Base-by-base conservation (phyloP, 768 basidiomycete genomes). In the Rubroboletus satanas region DNA sequence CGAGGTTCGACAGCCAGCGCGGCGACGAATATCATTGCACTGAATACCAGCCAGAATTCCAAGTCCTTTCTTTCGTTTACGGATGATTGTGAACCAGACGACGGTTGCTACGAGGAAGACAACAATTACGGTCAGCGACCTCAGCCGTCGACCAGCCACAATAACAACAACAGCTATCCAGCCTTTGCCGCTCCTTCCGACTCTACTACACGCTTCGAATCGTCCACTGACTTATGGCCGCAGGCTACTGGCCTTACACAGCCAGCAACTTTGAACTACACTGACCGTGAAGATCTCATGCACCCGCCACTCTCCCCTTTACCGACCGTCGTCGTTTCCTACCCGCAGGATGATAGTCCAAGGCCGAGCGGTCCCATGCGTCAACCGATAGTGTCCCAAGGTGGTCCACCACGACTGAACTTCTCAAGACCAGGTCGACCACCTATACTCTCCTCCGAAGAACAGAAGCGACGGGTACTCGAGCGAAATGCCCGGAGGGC, bases 401-500 rank as follows among this genome's bases (percentile, higher is more conserved):
- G 65, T 45, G 50, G 57, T 33, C 52, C 61, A 17, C 73, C 76
- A 6, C 74, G 74, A 14, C 66, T 77, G 31, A 88, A 87, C 64
- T 88, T 84, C 62, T 88, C 88, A 23, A 74, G 85, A 46, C 85
- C 86, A 44, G 77, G 79, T 50, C 79, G 80, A 21, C 77, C 79
- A 17, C 69, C 69, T 0, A 74, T 75, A 59, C 61, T 70, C 23
- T 71, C 68, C 11, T 71, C 76, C 29, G 70, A 73, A 42, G 72
- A 72, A 29, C 61, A 69, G 53, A 78, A 81, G 54, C 73, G 71
- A 32, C 69, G 68, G 43, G 79, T 78, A 15, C 71, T 89, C 47
- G 80, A 85, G 67, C 78, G 88, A 43, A 87, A 88, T 69, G 72
- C 79, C 32, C 74, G 66, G 49, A 71, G 76, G 51, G 50, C 64